Conservation (phyloP, 176 grass and related monocot genomes). For the Hyparrhenia diplandra region DNA sequence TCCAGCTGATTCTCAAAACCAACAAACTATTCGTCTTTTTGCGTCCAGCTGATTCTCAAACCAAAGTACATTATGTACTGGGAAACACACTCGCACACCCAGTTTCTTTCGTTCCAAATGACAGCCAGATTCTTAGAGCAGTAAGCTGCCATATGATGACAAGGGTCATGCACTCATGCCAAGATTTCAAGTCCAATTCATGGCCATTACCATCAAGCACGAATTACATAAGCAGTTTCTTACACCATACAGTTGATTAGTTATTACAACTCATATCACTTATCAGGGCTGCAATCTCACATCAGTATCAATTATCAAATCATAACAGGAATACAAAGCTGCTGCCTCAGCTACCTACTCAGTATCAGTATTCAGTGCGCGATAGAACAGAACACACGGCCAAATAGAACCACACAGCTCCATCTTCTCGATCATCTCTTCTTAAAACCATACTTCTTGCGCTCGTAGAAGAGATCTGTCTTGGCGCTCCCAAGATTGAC, state of each 20-base stretch:
- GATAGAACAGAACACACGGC: background rate
- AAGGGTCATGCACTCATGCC: background rate
- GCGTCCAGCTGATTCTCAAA: background rate
- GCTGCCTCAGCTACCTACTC: background rate
- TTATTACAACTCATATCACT: conserved; percentile 4
- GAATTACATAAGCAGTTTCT: background rate
- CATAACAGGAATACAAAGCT: background rate
- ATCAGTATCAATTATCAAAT: background rate
- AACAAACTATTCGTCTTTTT: background rate
- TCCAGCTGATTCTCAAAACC: background rate
- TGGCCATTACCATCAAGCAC: background rate
- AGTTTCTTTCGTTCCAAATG: background rate
- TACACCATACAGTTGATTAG: background rate
- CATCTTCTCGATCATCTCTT: conserved; percentile 25
- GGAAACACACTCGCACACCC: background rate
- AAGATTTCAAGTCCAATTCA: conserved; percentile 9
- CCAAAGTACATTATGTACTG: background rate
- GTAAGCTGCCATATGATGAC: background rate
- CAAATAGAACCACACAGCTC: background rate
- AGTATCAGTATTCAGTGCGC: background rate
- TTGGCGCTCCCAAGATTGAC: conserved; percentile 85
- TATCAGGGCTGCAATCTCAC: background rate
- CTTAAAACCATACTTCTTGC: conserved; percentile 58
- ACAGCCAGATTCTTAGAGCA: background rate
- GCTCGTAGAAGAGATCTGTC: conserved; percentile 83